Evolutionary conservation across 805 yeast genomes (phyloP), one percentile per base, ranked within the genome.

Genomic region (Cyberlindnera samutprakarnensis): DNA sequence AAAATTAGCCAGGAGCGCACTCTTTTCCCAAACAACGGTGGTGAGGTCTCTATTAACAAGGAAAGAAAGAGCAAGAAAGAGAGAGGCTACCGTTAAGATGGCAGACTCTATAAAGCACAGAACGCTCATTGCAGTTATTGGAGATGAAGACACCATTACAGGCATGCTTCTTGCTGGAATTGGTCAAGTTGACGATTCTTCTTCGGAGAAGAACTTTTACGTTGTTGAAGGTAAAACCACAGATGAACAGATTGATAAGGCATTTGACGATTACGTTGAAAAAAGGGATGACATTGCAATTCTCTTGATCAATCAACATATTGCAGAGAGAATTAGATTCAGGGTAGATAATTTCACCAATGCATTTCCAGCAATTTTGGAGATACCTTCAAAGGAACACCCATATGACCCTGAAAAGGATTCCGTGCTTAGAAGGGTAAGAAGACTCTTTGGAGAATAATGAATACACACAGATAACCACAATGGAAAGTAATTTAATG

Each of bases 321-420:
- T 92, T 43, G 97, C 98, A 13, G 97, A 92, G 50, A 70, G 75
- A 46, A 90, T 92, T 36, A 72, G 98, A 58, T 68, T 69, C 44
- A 70, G 71, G 43, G 86, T 92, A 28, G 98, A 92, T 50, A 68
- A 73, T 29, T 92, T 72, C 61, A 76, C 94, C 13, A 75, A 78
- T 42, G 95, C 98, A 9, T 92, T 92, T 61, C 98, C 98, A 7
- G 96, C 98, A 3, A 75, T 92, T 29, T 68, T 92, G 52, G 98
- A 92, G 62, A 92, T 92, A 41, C 98, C 98, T 18, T 86, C 96
- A 12, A 92, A 92, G 65, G 98, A 92, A 54, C 97, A 92, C 57
- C 97, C 98, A 15, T 92, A 92, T 57, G 31, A 92, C 57, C 98
- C 98, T 14, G 97, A 90, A 57, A 92, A 90, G 75, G 98, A 92